Percentiles rank a stretch among this genome's conserved stretches.
Conservation (phyloP, 2,329 filamentous ascomycete genomes). For the Lachnellula cervina region DNA sequence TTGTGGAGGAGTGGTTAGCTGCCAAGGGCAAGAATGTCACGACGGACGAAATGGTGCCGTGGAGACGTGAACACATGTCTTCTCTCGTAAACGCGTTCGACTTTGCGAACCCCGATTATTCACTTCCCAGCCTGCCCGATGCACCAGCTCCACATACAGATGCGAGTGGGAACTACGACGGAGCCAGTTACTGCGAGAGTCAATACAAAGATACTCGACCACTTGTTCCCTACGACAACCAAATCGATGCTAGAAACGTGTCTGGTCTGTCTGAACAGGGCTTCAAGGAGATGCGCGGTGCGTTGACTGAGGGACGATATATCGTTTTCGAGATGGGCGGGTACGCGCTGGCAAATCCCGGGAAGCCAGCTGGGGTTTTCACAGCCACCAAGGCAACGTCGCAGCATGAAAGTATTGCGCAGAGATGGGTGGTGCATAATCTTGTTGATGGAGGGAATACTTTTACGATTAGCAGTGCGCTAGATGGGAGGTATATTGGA, state of each 20-base stretch:
- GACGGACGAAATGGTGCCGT: conserved; percentile 40
- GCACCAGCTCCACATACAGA: conserved; percentile 40
- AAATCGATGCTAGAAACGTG: conserved; percentile 32
- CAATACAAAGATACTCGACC: conserved; percentile 35
- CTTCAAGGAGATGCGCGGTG: conserved; percentile 48
- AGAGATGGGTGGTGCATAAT: conserved; percentile 46
- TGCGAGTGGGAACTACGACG: conserved; percentile 39
- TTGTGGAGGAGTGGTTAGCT: conserved; percentile 47
- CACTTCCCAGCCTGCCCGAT: conserved; percentile 42
- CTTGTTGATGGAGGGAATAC: conserved; percentile 16
- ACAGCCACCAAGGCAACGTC: conserved; percentile 27
- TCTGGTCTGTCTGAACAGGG: conserved; percentile 45
- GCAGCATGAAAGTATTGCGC: conserved; percentile 37
- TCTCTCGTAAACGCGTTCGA: conserved; percentile 44
- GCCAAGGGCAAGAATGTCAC: conserved; percentile 38
- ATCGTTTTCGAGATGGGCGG: conserved; percentile 45
- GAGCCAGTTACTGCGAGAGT: conserved; percentile 41
- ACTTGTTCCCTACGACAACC: conserved; percentile 43
- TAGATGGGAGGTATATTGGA: conserved; percentile 37
- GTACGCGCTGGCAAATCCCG: conserved; percentile 38
- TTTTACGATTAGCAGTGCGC: conserved; percentile 38
- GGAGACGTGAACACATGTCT: conserved; percentile 44
- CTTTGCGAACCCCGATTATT: conserved; percentile 42
- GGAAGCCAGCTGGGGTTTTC: conserved; percentile 20
- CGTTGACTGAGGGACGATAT: conserved; percentile 50